A percentile compares a stretch with the other conserved stretches of the same genome.
Conservation (phyloP, 208 protist genomes). For the Trypanosoma mega region DNA sequence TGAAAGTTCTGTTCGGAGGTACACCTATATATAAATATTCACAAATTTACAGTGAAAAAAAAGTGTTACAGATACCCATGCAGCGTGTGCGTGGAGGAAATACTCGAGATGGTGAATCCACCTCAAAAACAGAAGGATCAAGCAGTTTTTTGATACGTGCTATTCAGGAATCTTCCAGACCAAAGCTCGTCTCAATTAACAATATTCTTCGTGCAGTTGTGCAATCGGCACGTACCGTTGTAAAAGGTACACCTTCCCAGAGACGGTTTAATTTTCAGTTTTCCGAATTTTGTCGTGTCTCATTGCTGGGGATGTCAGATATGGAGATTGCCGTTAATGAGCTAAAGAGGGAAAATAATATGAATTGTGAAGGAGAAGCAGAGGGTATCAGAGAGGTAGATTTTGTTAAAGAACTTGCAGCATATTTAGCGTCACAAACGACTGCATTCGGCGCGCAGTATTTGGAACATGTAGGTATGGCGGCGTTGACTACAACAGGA, state of each 20-base stretch:
- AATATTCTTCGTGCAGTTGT: conserved; percentile 26
- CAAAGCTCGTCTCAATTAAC: conserved; percentile 27
- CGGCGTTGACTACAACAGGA: conserved; percentile 35
- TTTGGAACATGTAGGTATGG: conserved; percentile 62
- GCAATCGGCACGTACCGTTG: conserved; percentile 40
- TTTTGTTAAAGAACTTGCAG: conserved; percentile 54
- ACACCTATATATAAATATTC: too few relatives aligned
- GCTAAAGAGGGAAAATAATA: conserved; percentile 35
- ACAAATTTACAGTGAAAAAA: too few relatives aligned
- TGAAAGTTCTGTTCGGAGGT: too few relatives aligned
- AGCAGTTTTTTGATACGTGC: conserved; percentile 18
- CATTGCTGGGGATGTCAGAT: conserved; percentile 45
- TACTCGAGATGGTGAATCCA: neutral
- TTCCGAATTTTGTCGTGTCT: conserved; percentile 62
- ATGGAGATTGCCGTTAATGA: conserved; percentile 73
- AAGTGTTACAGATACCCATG: too few relatives aligned
- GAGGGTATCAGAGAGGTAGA: conserved; percentile 37
- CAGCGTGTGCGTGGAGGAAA: too few relatives aligned
- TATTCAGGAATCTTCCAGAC: conserved; percentile 16
- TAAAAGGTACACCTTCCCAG: conserved; percentile 78
- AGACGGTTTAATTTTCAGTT: conserved; percentile 68
- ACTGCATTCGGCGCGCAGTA: conserved; percentile 49
- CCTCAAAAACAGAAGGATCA: neutral
- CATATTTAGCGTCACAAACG: conserved; percentile 59
- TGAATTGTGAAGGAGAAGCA: conserved; percentile 29